phyloP scores from a whole-genome alignment of 148 eudicot species.

The Rhododendron ferrugineum region DNA sequence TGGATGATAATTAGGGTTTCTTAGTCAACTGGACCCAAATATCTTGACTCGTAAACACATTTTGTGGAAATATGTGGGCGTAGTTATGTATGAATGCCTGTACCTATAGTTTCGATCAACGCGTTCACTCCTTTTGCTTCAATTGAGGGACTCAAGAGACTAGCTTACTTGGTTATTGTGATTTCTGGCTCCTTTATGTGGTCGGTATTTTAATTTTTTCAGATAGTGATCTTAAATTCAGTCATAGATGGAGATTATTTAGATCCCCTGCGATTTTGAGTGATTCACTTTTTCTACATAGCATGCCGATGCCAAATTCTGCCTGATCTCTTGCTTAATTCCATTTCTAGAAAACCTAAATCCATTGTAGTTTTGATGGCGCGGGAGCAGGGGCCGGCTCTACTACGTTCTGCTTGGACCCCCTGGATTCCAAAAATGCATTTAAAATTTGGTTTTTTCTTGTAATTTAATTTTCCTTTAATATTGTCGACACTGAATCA shows the following conservation, averaged over 20 bases:
- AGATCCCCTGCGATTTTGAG: not conserved
- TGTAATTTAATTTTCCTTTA: no score
- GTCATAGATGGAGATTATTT: not conserved
- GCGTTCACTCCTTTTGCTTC: not conserved
- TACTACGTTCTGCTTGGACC: no score
- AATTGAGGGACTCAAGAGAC: not conserved
- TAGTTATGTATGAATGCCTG: not conserved
- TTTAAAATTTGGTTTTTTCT: no score
- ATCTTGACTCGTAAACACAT: not conserved
- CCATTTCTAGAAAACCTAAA: not conserved
- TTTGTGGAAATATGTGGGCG: not conserved
- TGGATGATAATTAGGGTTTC: not conserved
- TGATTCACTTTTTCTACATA: not conserved
- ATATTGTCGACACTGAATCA: no score
- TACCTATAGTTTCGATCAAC: not conserved
- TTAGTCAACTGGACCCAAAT: not conserved
- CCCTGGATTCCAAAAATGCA: no score
- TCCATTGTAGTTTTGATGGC: not conserved
- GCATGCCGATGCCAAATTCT: not conserved
- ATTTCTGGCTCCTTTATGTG: not conserved
- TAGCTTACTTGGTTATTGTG: not conserved
- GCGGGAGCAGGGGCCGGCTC: not conserved
- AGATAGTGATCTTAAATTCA: no score
- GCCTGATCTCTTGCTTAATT: not conserved
- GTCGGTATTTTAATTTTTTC: not conserved